Conservation (phyloP, 2,329 filamentous ascomycete species). For the Sordariomycetes sp. region DNA sequence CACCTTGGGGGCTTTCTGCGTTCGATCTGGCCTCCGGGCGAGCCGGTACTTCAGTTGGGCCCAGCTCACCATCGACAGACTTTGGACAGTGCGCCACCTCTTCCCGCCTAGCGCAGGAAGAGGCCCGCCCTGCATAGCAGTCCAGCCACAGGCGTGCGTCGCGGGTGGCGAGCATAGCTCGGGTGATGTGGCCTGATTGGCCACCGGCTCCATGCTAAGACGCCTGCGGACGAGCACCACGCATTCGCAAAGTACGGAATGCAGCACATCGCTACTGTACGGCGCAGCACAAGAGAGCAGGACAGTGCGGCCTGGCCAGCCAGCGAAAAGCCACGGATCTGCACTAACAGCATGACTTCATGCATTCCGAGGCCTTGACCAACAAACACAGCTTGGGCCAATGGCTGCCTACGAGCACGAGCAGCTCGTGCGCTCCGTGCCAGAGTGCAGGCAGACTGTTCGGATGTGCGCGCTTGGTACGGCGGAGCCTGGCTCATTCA, state of each 20-base stretch:
- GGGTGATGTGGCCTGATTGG: slow-evolving; percentile 1
- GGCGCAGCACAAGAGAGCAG: background rate
- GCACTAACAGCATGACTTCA: slow-evolving; percentile 20
- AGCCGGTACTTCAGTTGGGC: too few species aligned
- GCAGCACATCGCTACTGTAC: slow-evolving; percentile 3
- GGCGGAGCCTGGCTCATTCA: too few species aligned
- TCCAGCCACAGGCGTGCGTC: slow-evolving; percentile 1
- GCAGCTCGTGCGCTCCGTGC: too few species aligned
- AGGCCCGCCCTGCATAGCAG: slow-evolving; percentile 1
- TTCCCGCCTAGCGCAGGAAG: background rate
- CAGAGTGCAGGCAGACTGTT: too few species aligned
- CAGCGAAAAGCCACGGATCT: slow-evolving; percentile 8
- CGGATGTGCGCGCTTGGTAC: too few species aligned
- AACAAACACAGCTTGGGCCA: too few species aligned
- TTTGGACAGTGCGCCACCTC: background rate
- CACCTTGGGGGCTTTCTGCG: too few species aligned
- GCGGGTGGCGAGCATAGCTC: slow-evolving; percentile 3
- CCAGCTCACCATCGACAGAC: too few species aligned
- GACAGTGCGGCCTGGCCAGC: slow-evolving; percentile 7
- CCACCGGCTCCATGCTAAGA: too few species aligned
- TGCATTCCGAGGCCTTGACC: slow-evolving; percentile 24
- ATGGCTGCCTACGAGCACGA: too few species aligned
- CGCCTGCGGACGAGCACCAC: background rate
- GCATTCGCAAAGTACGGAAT: slow-evolving; percentile 3
- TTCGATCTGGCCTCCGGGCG: too few species aligned